phyloP scores from a whole-genome alignment of 345 rosid genomes.

The Lumnitzera littorea region DNA sequence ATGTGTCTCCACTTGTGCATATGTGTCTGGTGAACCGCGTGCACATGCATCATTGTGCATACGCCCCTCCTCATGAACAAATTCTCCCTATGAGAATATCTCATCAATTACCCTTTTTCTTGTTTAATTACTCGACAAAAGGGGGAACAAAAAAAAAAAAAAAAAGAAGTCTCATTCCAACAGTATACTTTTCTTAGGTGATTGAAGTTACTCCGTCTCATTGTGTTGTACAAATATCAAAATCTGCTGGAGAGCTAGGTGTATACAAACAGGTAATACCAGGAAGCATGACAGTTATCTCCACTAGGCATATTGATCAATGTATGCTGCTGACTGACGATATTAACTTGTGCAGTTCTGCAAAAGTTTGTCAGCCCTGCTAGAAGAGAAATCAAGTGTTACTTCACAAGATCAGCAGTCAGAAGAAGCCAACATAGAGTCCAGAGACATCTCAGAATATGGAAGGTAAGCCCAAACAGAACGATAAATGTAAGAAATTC shows the following conservation, averaged over 20 bases:
- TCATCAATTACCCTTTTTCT: too few relatives aligned
- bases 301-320: too few relatives aligned
- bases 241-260: slow-evolving; percentile 66
- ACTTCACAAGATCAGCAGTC: slow-evolving; percentile 16
- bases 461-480: slow-evolving; percentile 24
- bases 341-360: slow-evolving; percentile 52
- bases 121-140: too few relatives aligned
- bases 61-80: too few relatives aligned
- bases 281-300: background rate
- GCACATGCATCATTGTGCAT: too few relatives aligned
- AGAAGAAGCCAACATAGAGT: slow-evolving; percentile 7
- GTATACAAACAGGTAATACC: slow-evolving; percentile 53
- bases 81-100: too few relatives aligned
- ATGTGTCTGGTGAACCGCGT: too few relatives aligned
- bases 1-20: too few relatives aligned
- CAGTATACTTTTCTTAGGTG: slow-evolving; percentile 29
- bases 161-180: slow-evolving; percentile 2
- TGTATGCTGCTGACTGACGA: slow-evolving; percentile 5
- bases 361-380: slow-evolving; percentile 61
- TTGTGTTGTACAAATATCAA: slow-evolving; percentile 81
- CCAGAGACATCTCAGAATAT: slow-evolving; percentile 11
- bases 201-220: slow-evolving; percentile 74
- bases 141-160: too few relatives aligned
- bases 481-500: background rate
- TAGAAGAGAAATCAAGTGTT: slow-evolving; percentile 36